phyloP scores from a whole-genome alignment of 2,329 filamentous ascomycete species.

The Alternaria arborescens region DNA sequence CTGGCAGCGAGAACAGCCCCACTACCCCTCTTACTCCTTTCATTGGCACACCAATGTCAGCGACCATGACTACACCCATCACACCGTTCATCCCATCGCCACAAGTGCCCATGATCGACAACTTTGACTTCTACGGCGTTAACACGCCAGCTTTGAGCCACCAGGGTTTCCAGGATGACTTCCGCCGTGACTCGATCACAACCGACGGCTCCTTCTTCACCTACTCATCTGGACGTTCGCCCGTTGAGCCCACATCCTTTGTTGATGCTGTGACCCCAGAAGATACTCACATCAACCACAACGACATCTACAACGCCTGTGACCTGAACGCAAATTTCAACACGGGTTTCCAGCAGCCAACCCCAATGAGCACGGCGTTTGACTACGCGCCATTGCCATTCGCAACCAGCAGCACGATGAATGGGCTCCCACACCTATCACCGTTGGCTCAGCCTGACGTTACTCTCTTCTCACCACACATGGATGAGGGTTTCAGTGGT shows the following conservation, averaged over 20 bases:
- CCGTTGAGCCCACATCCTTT: constrained; percentile 53
- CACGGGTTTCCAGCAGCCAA: constrained; percentile 65
- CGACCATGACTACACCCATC: constrained; percentile 45
- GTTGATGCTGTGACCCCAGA: constrained; percentile 56
- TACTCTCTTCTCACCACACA: constrained; percentile 72
- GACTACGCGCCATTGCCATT: constrained; percentile 55
- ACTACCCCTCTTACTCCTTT: constrained; percentile 49
- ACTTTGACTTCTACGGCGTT: constrained; percentile 44
- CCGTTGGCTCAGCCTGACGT: constrained; percentile 72
- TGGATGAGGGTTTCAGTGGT: constrained; percentile 70
- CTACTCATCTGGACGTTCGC: constrained; percentile 53
- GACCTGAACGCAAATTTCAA: constrained; percentile 70
- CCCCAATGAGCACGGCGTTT: constrained; percentile 52
- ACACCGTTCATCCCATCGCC: constrained; percentile 55
- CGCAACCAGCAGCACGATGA: constrained; percentile 28
- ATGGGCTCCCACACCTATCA: constrained; percentile 65
- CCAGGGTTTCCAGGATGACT: constrained; percentile 42
- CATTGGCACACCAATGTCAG: constrained; percentile 47
- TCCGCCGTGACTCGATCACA: constrained; percentile 50
- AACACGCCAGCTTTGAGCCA: constrained; percentile 44
- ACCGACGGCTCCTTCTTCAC: constrained; percentile 49
- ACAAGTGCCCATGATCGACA: constrained; percentile 49
- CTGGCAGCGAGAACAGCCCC: constrained; percentile 37
- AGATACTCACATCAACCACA: constrained; percentile 64
- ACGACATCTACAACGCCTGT: constrained; percentile 63